Base-by-base conservation (phyloP, 2,329 filamentous ascomycete species). In the Xylaria sp. region DNA sequence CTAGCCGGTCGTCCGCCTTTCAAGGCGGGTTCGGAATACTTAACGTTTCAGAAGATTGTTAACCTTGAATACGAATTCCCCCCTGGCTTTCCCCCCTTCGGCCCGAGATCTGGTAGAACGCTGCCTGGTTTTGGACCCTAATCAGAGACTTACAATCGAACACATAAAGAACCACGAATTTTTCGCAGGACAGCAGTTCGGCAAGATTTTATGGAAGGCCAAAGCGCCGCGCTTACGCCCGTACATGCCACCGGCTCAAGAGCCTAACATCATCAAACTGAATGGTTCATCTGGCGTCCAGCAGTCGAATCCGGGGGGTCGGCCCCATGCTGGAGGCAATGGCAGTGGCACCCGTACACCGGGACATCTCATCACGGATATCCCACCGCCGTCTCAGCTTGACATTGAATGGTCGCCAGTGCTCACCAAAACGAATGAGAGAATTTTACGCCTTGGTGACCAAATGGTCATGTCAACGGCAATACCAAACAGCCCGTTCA, bases 391-490 rank as follows among this genome's bases (percentile, higher is more conserved):
- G 0, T 96, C 90, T 54, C 94, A 97, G 73, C 79, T 99, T 30
- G 94, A 99, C 71, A 96, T 99, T 59, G 94, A 99, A 75, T 99
- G 94, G 94, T 97, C 93, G 0, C 94, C 94, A 0, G 92, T 99
- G 3, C 79, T 99, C 58, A 97, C 90, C 8, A 87, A 88, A 69
- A 88, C 86, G 61, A 97, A 97, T 70, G 94, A 99, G 75, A 85
- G 94, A 42, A 99, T 99, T 66, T 75, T 99, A 63, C 97, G 96
- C 73, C 80, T 99, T 19, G 94, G 94, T 1, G 96, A 99, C 69
- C 78, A 97, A 64, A 84, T 92, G 74, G 92, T 99, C 6, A 81
- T 90, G 46, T 89, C 91, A 4, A 85, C 90, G 2, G 89, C 92
- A 8, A 82, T 92, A 56, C 83, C 89, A 8, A 89, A 90, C 69